phyloP scores from a whole-genome alignment of 1,284 basidiomycete genomes.

The Sanghuangporus sanghuang region DNA sequence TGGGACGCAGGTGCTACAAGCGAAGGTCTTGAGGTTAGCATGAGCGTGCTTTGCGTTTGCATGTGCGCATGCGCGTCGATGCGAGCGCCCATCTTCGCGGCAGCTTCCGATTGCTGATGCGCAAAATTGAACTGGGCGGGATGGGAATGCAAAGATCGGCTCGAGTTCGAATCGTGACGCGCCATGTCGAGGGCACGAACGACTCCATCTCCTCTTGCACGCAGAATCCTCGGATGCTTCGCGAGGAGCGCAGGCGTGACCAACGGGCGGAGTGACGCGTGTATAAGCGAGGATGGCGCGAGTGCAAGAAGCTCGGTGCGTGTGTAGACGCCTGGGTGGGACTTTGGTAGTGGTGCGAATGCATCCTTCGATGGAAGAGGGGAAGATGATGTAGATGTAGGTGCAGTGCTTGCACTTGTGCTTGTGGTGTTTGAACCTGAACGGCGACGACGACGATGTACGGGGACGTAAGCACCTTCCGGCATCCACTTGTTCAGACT shows the following conservation, averaged over 20 bases:
- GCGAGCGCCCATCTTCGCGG: too few species aligned
- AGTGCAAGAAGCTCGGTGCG: constrained; percentile 19
- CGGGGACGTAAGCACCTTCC: constrained; percentile 1
- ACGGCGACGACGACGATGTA: background rate
- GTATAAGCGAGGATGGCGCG: constrained; percentile 18
- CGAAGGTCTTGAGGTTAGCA: background rate
- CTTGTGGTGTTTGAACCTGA: background rate
- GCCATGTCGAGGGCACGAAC: constrained; percentile 10
- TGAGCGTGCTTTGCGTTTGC: background rate
- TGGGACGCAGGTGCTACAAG: background rate
- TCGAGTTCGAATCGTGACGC: background rate
- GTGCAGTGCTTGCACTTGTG: background rate
- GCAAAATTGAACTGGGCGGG: background rate
- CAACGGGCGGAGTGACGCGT: background rate
- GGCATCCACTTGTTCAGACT: background rate
- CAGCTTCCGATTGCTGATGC: too few species aligned
- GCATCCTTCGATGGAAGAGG: background rate
- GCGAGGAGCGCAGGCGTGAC: constrained; percentile 12
- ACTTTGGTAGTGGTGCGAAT: background rate
- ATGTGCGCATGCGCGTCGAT: background rate
- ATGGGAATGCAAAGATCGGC: background rate
- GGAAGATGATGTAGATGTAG: background rate
- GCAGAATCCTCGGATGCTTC: constrained; percentile 11
- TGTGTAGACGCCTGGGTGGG: constrained; percentile 11
- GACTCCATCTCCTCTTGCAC: constrained; percentile 5